Percentiles rank a stretch among this genome's conserved stretches.
phyloP scores from a whole-genome alignment of 495 filamentous ascomycete species.

The Aspergillus nidulans region DNA sequence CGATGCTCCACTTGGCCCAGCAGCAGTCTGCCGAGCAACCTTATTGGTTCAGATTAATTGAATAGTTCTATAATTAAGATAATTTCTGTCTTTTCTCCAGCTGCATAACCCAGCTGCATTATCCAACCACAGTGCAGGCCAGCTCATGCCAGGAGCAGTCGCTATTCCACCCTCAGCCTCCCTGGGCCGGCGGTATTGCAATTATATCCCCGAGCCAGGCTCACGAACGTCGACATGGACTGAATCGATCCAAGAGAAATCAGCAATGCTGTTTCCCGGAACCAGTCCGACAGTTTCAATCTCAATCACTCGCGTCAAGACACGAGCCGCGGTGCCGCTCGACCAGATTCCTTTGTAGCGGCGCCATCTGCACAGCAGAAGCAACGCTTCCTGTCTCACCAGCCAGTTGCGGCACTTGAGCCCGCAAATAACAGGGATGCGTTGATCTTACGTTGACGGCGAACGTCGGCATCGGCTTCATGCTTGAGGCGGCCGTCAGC shows the following conservation, averaged over 20 bases:
- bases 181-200: too few relatives aligned
- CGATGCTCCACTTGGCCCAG: too few relatives aligned
- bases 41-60: too few relatives aligned
- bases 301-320: conserved; percentile 9
- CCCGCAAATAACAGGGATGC: conserved; percentile 14
- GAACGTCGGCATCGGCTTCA: conserved; percentile 11
- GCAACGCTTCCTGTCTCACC: conserved; percentile 11
- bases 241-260: conserved; percentile 10
- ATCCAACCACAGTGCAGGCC: too few relatives aligned
- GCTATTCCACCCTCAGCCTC: too few relatives aligned
- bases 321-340: background rate
- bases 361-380: conserved; percentile 6
- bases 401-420: conserved; percentile 19
- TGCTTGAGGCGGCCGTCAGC: background rate
- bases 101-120: too few relatives aligned
- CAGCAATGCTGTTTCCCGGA: conserved; percentile 11
- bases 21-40: too few relatives aligned
- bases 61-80: too few relatives aligned
- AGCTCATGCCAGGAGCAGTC: too few relatives aligned
- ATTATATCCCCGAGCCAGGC: too few relatives aligned
- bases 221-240: conserved; percentile 7
- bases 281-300: conserved; percentile 11
- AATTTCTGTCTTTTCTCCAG: too few relatives aligned
- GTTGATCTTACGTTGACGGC: conserved; percentile 14
- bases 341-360: conserved; percentile 14